phyloP scores from a whole-genome alignment of 495 filamentous ascomycete species.

The Trichoderma orchidacearum region DNA sequence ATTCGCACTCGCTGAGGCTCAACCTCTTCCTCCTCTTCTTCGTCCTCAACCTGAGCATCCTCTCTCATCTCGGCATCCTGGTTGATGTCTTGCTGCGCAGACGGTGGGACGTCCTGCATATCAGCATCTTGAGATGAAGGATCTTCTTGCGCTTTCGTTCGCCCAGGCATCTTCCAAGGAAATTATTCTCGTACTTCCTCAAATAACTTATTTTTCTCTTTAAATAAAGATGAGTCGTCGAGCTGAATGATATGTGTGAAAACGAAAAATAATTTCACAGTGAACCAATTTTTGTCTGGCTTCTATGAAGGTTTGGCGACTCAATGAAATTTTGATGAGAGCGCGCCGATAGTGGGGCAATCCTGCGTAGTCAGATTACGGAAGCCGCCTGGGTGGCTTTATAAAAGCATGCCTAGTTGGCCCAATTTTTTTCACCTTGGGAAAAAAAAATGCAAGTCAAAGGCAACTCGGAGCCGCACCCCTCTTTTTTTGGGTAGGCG shows the following conservation, averaged over 20 bases:
- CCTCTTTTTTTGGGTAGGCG: no score
- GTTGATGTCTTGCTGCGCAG: conserved; percentile 15
- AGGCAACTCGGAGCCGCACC: no score
- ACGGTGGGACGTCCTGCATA: conserved; percentile 40
- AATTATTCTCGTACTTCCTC: not conserved
- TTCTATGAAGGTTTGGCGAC: conserved; percentile 4
- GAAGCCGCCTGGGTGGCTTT: conserved; percentile 5
- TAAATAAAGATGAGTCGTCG: not conserved
- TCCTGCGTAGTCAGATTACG: not conserved
- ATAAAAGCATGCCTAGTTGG: no score
- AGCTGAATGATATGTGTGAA: not conserved
- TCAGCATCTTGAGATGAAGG: conserved; percentile 21
- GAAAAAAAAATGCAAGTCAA: no score
- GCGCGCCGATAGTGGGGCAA: not conserved
- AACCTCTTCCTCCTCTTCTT: conserved; percentile 25
- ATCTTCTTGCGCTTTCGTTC: conserved; percentile 11
- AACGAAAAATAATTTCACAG: not conserved
- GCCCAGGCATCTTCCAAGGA: conserved; percentile 18
- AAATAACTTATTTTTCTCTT: not conserved
- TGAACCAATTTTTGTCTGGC: not conserved
- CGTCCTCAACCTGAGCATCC: conserved; percentile 20
- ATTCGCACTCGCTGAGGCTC: conserved; percentile 42
- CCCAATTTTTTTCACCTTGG: no score
- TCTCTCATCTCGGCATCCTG: conserved; percentile 26
- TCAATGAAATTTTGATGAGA: not conserved